phyloP scores from a whole-genome alignment of 495 filamentous ascomycete genomes.

The Tuber borchii region DNA sequence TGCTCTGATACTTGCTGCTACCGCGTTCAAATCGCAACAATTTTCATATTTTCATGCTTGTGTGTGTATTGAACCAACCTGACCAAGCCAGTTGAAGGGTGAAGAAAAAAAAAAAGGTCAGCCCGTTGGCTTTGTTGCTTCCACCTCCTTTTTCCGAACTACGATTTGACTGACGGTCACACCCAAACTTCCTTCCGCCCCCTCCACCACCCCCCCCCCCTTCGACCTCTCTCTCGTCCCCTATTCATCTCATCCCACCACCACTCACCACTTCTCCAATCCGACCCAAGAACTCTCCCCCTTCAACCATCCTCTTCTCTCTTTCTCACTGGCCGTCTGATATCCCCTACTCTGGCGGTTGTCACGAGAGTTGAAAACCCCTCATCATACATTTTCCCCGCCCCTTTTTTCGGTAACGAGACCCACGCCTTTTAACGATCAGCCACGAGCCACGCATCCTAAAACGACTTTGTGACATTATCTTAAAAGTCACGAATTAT shows the following conservation, averaged over 20 bases:
- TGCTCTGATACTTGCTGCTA: slow-evolving; percentile 16
- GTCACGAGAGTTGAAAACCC: slow-evolving; percentile 30
- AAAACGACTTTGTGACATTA: slow-evolving; percentile 37
- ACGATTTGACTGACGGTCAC: slow-evolving; percentile 32
- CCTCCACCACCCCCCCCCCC: slow-evolving; percentile 22
- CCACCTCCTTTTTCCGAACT: slow-evolving; percentile 31
- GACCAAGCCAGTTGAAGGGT: neutral
- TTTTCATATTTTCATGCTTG: slow-evolving; percentile 30
- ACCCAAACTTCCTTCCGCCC: slow-evolving; percentile 29
- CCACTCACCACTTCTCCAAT: slow-evolving; percentile 4
- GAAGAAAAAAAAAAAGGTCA: neutral
- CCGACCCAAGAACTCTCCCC: slow-evolving; percentile 17
- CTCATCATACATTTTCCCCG: slow-evolving; percentile 38
- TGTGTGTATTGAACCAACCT: slow-evolving; percentile 16
- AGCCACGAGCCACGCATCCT: slow-evolving; percentile 36
- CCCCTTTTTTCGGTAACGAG: slow-evolving; percentile 38
- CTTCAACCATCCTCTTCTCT: slow-evolving; percentile 27
- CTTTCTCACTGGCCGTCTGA: slow-evolving; percentile 31
- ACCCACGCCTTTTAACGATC: slow-evolving; percentile 40
- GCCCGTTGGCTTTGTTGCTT: slow-evolving; percentile 25
- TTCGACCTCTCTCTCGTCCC: slow-evolving; percentile 20
- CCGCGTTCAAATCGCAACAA: slow-evolving; percentile 3
- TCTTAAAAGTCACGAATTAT: slow-evolving; percentile 29
- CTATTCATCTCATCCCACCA: slow-evolving; percentile 39
- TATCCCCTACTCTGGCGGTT: slow-evolving; percentile 21